Evolutionary conservation across 306 rosid genomes (phyloP).

Genomic region (Casuarina equisetifolia): DNA sequence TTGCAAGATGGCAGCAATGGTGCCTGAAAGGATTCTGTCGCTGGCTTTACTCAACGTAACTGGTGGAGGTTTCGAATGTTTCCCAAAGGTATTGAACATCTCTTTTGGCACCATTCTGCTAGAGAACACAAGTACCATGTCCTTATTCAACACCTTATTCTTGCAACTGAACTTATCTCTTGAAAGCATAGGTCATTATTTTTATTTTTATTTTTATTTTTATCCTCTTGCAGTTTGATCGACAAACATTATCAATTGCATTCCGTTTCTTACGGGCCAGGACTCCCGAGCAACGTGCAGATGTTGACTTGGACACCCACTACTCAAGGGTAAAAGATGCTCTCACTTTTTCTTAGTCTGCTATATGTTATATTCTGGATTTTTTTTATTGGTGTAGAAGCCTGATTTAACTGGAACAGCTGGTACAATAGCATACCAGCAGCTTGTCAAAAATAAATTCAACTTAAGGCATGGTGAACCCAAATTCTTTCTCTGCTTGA

Average conservation of each 20-base stretch:
- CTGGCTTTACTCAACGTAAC: conserved; percentile 92
- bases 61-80: conserved; percentile 87
- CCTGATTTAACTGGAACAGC: neutral
- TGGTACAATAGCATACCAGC: neutral
- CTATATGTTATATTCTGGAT: neutral
- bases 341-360: conserved; percentile 12
- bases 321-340: conserved; percentile 63
- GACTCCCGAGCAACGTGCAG: conserved; percentile 94
- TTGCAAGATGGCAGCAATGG: conserved; percentile 85
- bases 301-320: conserved; percentile 97
- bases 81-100: conserved; percentile 68
- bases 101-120: neutral
- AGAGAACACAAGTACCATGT: neutral
- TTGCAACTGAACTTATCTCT: conserved; percentile 1
- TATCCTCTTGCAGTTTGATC: conserved; percentile 55
- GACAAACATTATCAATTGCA: conserved; percentile 66
- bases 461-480: no score
- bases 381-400: neutral
- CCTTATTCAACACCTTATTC: neutral
- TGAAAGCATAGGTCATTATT: conserved; percentile 5
- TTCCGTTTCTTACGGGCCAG: conserved; percentile 82
- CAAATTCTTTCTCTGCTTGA: no score
- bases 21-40: conserved; percentile 74
- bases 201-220: neutral
- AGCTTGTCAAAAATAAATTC: no score